Evolutionary conservation across 1,139 yeast genomes (phyloP).

Genomic region (Pichia sp.): DNA sequence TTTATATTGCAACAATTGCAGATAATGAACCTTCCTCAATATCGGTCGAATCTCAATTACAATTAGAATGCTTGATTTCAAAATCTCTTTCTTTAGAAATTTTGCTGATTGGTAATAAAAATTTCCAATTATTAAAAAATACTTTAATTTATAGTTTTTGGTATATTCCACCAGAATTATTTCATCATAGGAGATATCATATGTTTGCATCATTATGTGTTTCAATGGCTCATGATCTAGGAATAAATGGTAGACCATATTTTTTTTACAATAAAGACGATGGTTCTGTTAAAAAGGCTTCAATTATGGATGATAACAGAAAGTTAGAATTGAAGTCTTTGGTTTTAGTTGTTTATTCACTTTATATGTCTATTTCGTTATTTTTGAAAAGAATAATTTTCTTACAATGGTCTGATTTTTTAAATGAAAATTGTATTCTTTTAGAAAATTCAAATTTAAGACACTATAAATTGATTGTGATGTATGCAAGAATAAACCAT

Average conservation of each 20-base stretch:
- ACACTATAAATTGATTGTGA: slow-evolving; percentile 40
- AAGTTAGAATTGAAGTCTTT: slow-evolving; percentile 38
- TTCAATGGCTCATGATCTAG: slow-evolving; percentile 70
- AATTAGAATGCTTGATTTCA: slow-evolving; percentile 54
- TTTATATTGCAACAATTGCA: slow-evolving; percentile 53
- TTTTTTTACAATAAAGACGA: slow-evolving; percentile 36
- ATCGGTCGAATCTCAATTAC: slow-evolving; percentile 34
- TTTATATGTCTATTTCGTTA: slow-evolving; percentile 47
- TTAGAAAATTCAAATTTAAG: slow-evolving; percentile 37
- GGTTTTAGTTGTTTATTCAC: slow-evolving; percentile 42
- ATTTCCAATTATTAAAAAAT: slow-evolving; percentile 59
- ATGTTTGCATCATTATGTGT: slow-evolving; percentile 60
- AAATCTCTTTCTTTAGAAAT: slow-evolving; percentile 55
- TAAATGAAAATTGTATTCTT: slow-evolving; percentile 53
- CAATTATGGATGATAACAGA: slow-evolving; percentile 26
- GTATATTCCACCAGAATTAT: slow-evolving; percentile 81
- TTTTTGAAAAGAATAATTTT: slow-evolving; percentile 47
- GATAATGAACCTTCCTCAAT: slow-evolving; percentile 31
- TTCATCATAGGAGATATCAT: slow-evolving; percentile 72
- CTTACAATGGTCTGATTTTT: slow-evolving; percentile 52
- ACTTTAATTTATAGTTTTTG: slow-evolving; percentile 59
- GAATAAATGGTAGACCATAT: slow-evolving; percentile 51
- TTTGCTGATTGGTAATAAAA: slow-evolving; percentile 65
- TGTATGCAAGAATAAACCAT: slow-evolving; percentile 54
- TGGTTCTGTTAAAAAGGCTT: slow-evolving; percentile 31